Base-by-base conservation (phyloP, 2,329 filamentous ascomycete genomes). In the Fusarium sp. region DNA sequence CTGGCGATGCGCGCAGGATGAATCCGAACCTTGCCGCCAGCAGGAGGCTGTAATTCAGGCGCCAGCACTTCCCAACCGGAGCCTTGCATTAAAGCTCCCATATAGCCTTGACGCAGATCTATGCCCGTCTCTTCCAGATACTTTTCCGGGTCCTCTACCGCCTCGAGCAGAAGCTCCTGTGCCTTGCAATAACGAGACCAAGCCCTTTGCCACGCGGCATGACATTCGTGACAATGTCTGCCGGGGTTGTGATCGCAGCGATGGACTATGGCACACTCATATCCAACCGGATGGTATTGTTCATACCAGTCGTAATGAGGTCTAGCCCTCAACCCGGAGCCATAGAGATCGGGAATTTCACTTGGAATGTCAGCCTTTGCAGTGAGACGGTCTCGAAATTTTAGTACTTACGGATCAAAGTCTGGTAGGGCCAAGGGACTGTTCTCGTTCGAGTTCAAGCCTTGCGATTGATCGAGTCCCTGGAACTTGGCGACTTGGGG, bases 261-360 rank as follows among this genome's bases (percentile, higher is more conserved):
- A n/a, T 67, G 67, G 4, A 70, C 67, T n/a, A 46, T 41, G 48
- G 41, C n/a, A 13, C 65, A 68, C 3, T 68, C 57, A n/a, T 33
- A 9, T 2, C 67, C 63, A 8, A 62, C 17, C 9, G 7, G 9
- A 36, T 70, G 67, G 15, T 37, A 57, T 45, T 69, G 65, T 33
- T 69, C 67, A 10, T 65, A 68, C 67, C 67, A 69, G 31, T 61
- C 63, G 49, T 63, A 54, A 25, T 63, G 45, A 2, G 43, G 39
- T 9, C 67, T 53, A 6, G 53, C 31, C 31, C 57, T 52, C 23
- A 39, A 15, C 4, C 49, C 41, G 9, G 67, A 65, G 23, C 61
- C 47, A 25, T 61, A 57, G 5, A 67, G 23, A 21, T 46, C 55
- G 4, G 67, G 55, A 13, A 68, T 65, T 27, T 70, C 67, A 36